Conservation (phyloP, 176 grass and related monocot species). For the Aechmea fasciata region DNA sequence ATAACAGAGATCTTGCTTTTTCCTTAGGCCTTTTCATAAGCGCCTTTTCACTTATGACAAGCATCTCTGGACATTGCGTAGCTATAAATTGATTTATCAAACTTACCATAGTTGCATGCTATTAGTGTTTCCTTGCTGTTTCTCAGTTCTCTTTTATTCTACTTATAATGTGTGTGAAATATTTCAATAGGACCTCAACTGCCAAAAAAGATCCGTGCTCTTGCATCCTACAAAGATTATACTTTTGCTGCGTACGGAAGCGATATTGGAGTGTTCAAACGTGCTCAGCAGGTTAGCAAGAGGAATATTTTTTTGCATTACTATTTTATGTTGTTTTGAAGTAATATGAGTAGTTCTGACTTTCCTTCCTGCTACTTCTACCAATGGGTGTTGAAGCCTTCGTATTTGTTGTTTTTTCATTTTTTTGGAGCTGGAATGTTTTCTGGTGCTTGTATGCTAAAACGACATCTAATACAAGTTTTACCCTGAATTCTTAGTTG, state of each 20-base stretch:
- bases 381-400: too few species aligned
- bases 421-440: too few species aligned
- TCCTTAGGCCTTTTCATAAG: not conserved
- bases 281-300: conserved; percentile 55
- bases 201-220: conserved; percentile 86
- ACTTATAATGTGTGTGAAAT: conserved; percentile 4
- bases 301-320: not conserved
- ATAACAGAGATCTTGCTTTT: not conserved
- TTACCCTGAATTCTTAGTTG: too few species aligned
- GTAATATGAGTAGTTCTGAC: not conserved
- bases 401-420: too few species aligned
- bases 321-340: not conserved
- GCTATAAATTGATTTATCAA: not conserved
- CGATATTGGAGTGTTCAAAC: conserved; percentile 70
- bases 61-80: not conserved
- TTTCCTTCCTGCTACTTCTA: not conserved
- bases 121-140: not conserved
- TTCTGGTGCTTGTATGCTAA: too few species aligned
- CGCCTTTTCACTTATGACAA: not conserved
- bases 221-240: conserved; percentile 79
- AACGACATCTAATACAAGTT: too few species aligned
- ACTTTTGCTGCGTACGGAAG: conserved; percentile 85
- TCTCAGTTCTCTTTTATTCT: not conserved
- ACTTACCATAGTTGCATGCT: not conserved
- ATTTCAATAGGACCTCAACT: conserved; percentile 68